phyloP scores from a whole-genome alignment of 805 yeast species.

The Helenozyma baotianmanensis region DNA sequence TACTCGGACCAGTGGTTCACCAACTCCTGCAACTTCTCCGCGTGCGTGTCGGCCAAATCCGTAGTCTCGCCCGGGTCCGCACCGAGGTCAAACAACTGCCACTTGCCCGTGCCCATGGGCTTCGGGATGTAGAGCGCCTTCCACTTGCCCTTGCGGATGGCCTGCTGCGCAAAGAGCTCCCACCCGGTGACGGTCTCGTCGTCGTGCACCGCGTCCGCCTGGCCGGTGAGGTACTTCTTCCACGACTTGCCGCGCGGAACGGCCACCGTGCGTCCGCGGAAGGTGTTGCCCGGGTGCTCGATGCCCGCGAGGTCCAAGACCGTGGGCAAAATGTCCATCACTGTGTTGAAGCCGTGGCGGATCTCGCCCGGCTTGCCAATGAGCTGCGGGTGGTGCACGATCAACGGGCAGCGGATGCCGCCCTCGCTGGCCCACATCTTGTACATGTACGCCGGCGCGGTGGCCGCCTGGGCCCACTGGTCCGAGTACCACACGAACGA shows the following conservation, averaged over 20 bases:
- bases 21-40: conserved; percentile 37
- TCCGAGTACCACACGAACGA: conserved; percentile 52
- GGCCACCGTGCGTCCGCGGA: conserved; percentile 42
- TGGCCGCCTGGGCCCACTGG: conserved; percentile 61
- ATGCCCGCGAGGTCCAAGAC: conserved; percentile 47
- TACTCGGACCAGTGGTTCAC: conserved; percentile 47
- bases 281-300: conserved; percentile 37
- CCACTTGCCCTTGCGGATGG: conserved; percentile 46
- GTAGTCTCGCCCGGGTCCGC: conserved; percentile 49
- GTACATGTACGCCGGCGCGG: conserved; percentile 51
- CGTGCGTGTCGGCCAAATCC: conserved; percentile 37
- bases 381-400: conserved; percentile 41
- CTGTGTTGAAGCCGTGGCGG: conserved; percentile 44
- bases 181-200: conserved; percentile 48
- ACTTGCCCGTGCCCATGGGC: conserved; percentile 43
- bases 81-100: conserved; percentile 38
- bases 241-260: conserved; percentile 44
- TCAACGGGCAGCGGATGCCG: conserved; percentile 54
- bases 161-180: conserved; percentile 57
- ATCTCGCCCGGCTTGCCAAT: conserved; percentile 25
- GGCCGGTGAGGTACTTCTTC: conserved; percentile 31
- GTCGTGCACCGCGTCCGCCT: conserved; percentile 28
- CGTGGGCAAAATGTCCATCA: conserved; percentile 59
- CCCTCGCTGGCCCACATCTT: conserved; percentile 13
- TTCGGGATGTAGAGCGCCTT: conserved; percentile 47